Evolutionary conservation across 352 stramenopile species (phyloP), one percentile per base, ranked within the genome.

Genomic region (Globisporangium emineosum): DNA sequence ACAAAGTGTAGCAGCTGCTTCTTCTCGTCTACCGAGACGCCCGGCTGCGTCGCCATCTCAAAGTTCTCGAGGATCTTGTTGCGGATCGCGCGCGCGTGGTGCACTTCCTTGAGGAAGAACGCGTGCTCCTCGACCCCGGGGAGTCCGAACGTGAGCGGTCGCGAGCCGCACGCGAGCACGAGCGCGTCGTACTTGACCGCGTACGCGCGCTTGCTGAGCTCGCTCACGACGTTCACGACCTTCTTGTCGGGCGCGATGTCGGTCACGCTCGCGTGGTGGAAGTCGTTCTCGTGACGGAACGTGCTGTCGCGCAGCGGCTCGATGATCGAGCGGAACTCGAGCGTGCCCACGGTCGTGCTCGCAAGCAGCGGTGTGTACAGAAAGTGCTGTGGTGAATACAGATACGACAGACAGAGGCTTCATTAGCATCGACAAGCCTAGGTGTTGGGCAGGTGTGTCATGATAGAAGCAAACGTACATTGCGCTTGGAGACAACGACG

Each of bases 21-120:
- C 57, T 96, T 92, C 76, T 98, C 93, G n/a, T 85, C 82, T 2
- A 83, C 69, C 2, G 80, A 83, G 5, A 96, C 67, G 9, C 78
- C 91, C 13, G 93, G 91, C 60, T 97, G 90, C 12, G 92, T 91
- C 1, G 97, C 96, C 19, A 89, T 74, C 76, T 99, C 97, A 70
- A 99, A 99, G 73, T 96, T 98, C 62, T 88, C 79, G 7, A 93
- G 70, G 54, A 95, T 92, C 50, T 75, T 73, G 45, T 88, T 88
- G 40, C 86, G 84, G 40, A 95, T 92, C 57, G 70, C 84, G 37
- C 96, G 80, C 5, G 97, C 96, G 77, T 99, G 95, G 62, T 96
- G 79, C 9, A 99, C 77, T 71, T 99, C 91, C 75, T 99, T 99
- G 3, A 99, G 76, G 75, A 99, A 99, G 69, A 97, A 98, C 7